Percentiles rank a stretch among this genome's conserved stretches.
phyloP scores from a whole-genome alignment of 768 basidiomycete species.

The Boletus pseudo-olivaceus region DNA sequence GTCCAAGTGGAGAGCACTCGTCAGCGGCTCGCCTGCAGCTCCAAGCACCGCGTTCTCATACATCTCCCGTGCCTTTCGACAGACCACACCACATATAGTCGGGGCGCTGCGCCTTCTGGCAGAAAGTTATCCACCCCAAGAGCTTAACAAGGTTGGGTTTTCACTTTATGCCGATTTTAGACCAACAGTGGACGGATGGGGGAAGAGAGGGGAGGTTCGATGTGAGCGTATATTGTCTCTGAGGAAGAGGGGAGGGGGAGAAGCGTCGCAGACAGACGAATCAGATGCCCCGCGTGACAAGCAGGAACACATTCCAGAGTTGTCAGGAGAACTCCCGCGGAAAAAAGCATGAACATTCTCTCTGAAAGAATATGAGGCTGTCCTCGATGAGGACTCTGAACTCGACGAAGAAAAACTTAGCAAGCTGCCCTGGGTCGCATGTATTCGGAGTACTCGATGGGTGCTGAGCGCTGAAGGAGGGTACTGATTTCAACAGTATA shows the following conservation, averaged over 20 bases:
- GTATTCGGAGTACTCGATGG: neutral
- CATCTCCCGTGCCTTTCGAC: conserved; percentile 73
- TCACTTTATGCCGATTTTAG: conserved; percentile 84
- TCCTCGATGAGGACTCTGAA: conserved; percentile 43
- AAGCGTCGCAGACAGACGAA: conserved; percentile 11
- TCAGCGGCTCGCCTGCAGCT: conserved; percentile 61
- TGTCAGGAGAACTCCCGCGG: conserved; percentile 24
- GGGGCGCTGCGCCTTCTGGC: conserved; percentile 74
- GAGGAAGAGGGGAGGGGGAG: conserved; percentile 34
- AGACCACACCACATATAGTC: conserved; percentile 72
- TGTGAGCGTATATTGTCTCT: conserved; percentile 67
- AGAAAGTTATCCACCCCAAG: conserved; percentile 51
- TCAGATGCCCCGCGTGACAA: neutral
- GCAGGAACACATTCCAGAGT: conserved; percentile 1
- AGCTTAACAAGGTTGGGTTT: conserved; percentile 68
- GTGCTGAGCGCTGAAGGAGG: conserved; percentile 17
- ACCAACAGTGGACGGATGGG: conserved; percentile 81
- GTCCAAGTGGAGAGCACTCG: conserved; percentile 80
- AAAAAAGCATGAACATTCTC: conserved; percentile 43
- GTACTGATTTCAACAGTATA: conserved; percentile 11
- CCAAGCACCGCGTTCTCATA: conserved; percentile 82
- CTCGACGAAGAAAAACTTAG: conserved; percentile 44
- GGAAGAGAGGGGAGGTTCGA: conserved; percentile 69
- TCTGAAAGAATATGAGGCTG: conserved; percentile 52
- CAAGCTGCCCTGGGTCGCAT: conserved; percentile 5